phyloP scores from a whole-genome alignment of 2,329 filamentous ascomycete species.

The Ramularia endophylla region DNA sequence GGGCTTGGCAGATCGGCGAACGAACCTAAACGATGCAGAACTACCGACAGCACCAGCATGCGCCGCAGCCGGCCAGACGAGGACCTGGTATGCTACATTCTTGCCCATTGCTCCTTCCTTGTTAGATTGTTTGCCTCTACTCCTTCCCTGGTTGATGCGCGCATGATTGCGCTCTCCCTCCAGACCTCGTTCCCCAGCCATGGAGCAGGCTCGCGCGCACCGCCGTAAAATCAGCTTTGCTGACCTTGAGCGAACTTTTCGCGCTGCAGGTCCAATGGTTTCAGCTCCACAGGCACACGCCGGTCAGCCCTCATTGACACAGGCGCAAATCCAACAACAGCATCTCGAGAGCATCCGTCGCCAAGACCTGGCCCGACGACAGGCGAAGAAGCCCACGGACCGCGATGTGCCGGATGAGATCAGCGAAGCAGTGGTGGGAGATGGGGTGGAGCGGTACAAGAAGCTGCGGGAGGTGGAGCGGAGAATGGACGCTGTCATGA shows the following conservation, averaged over 20 bases:
- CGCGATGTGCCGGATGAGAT: constrained; percentile 83
- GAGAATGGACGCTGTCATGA: constrained; percentile 84
- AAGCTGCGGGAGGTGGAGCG: constrained; percentile 82
- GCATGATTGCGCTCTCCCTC: neutral
- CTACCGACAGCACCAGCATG: constrained; percentile 42
- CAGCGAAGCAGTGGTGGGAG: constrained; percentile 74
- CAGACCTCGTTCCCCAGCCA: constrained; percentile 5
- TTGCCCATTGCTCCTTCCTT: neutral
- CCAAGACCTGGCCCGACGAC: constrained; percentile 61
- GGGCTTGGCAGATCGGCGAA: constrained; percentile 18
- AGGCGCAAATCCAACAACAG: constrained; percentile 43
- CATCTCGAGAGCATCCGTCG: constrained; percentile 37
- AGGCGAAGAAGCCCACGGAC: constrained; percentile 86
- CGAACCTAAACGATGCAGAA: constrained; percentile 36
- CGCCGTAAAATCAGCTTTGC: constrained; percentile 41
- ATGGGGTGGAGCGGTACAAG: constrained; percentile 76
- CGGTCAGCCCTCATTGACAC: constrained; percentile 42
- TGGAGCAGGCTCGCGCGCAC: constrained; percentile 20
- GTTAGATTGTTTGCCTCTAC: neutral
- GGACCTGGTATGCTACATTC: constrained; percentile 36
- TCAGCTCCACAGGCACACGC: constrained; percentile 25
- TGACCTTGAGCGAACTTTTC: constrained; percentile 44
- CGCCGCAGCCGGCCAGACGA: constrained; percentile 34
- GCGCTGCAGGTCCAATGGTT: constrained; percentile 38
- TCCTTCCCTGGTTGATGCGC: neutral